Evolutionary conservation across 2,329 filamentous ascomycete species (phyloP), one percentile per base, ranked within the genome.

Genomic region (Proliferodiscus dingleyae): DNA sequence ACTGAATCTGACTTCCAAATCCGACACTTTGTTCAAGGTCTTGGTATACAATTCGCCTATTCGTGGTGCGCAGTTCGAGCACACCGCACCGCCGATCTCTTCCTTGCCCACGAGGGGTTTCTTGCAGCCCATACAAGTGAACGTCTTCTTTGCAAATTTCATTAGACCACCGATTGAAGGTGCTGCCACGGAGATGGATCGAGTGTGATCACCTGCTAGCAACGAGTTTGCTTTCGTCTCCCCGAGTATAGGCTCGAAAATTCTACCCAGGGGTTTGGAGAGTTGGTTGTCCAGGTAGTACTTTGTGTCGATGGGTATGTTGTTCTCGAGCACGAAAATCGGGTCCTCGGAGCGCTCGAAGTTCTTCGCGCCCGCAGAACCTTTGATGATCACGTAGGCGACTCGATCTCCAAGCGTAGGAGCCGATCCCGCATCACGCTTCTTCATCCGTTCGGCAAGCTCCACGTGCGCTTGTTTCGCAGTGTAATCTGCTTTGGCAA

Each of bases 241-340:
- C 19, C 93, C 93, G 2, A 98, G 73, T 51, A 98, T 97, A 36
- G 93, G 93, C 67, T 98, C 93, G 73, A 98, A 98, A 63, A 98
- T 98, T 64, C 94, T 84, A 4, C 84, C 83, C 2, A 98, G 76
- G 0, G 93, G 93, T 68, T 98, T 98, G 7, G 93, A 86, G 15
- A 98, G 82, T 68, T 98, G 94, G 65, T 98, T 98, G 66, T 98
- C 93, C 16, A 98, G 82, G 66, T 98, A 98, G 71, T 97, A 98
- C 66, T 88, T 93, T 3, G 93, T 97, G 68, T 98, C 93, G 63
- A 98, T 95, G 9, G 93, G 93, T 46, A 98, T 79, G 60, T 97
- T 98, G 75, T 98, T 86, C 67, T 98, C 94, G 2, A 98, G 79
- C 11, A 98, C 93, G 68, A 85, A 98, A 61, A 98, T 89, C 2